Evolutionary conservation across 2,329 filamentous ascomycete species (phyloP).

Genomic region (Triangularia setosa): DNA sequence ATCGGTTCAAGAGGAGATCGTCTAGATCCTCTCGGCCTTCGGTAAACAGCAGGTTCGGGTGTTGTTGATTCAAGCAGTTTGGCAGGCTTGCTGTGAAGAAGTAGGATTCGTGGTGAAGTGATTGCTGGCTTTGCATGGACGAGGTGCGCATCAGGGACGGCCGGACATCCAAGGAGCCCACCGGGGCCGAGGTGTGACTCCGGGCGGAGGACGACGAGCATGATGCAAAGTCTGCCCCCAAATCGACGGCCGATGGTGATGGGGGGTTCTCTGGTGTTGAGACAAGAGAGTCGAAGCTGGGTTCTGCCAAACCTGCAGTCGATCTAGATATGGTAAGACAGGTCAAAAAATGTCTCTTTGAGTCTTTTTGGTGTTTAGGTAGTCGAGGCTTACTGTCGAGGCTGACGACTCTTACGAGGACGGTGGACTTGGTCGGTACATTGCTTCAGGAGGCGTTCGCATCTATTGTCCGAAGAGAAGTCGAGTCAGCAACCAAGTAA

Average conservation of each 20-base stretch:
- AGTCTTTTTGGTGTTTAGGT: background rate
- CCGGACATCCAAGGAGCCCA: conserved; percentile 1
- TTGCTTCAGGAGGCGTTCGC: conserved; percentile 18
- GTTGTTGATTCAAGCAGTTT: background rate
- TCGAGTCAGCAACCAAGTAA: background rate
- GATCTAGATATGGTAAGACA: background rate
- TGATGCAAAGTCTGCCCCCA: background rate
- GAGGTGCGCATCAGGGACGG: background rate
- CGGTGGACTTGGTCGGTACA: conserved; percentile 20
- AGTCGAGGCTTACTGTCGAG: conserved; percentile 8
- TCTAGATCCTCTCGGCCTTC: conserved; percentile 40
- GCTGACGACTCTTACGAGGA: conserved; percentile 15
- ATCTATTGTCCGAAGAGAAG: conserved; percentile 3
- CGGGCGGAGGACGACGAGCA: conserved; percentile 6
- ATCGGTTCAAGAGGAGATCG: conserved; percentile 43
- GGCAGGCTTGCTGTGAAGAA: background rate
- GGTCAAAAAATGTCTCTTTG: background rate
- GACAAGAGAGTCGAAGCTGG: conserved; percentile 7
- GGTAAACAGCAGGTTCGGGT: background rate
- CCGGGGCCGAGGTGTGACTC: background rate
- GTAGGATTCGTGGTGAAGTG: background rate
- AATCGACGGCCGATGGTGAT: conserved; percentile 5
- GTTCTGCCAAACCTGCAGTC: background rate
- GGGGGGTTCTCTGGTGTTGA: conserved; percentile 15
- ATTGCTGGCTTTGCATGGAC: background rate